Evolutionary conservation across 1,284 basidiomycete species (phyloP).

Genomic region (Ustilago cynodontis): DNA sequence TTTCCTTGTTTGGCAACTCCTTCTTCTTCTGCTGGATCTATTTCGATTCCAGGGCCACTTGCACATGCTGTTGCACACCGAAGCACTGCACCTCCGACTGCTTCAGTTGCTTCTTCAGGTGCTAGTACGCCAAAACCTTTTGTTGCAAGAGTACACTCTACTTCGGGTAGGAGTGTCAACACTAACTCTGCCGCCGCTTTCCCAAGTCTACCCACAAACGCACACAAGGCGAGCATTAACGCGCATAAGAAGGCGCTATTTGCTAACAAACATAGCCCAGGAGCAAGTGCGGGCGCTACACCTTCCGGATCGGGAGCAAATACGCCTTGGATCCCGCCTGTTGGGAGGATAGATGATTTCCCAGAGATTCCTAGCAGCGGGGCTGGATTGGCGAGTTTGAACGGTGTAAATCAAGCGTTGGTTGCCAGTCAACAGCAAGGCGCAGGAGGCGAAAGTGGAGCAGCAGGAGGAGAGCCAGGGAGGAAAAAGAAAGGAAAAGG

Average conservation of each 20-base stretch:
- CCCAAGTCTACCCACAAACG: conserved; percentile 61
- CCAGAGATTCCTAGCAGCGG: not conserved
- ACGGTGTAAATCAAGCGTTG: conserved; percentile 35
- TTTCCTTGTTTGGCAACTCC: conserved; percentile 53
- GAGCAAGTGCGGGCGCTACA: not conserved
- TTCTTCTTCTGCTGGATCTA: conserved; percentile 6
- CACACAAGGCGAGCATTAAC: conserved; percentile 39
- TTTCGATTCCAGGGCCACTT: conserved; percentile 56
- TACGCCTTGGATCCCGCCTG: conserved; percentile 31
- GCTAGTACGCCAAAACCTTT: conserved; percentile 30
- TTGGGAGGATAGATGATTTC: conserved; percentile 39
- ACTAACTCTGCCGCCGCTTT: conserved; percentile 38
- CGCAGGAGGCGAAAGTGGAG: not conserved
- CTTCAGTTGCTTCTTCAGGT: not conserved
- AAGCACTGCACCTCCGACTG: conserved; percentile 17
- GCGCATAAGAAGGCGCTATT: conserved; percentile 64
- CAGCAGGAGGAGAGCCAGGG: not conserved
- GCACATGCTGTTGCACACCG: conserved; percentile 47
- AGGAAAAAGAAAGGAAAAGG: conserved; percentile 57
- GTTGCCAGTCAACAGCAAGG: conserved; percentile 16
- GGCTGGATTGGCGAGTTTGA: conserved; percentile 13
- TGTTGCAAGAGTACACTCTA: conserved; percentile 25
- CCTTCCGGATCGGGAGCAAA: conserved; percentile 11
- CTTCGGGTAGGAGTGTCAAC: conserved; percentile 19
- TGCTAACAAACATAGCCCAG: conserved; percentile 10